These are phyloP conservation scores for Neckera pumila DNA, from an alignment of 225 moss, liverwort and hornwort genomes.

Conservation along the genomic window DNA sequence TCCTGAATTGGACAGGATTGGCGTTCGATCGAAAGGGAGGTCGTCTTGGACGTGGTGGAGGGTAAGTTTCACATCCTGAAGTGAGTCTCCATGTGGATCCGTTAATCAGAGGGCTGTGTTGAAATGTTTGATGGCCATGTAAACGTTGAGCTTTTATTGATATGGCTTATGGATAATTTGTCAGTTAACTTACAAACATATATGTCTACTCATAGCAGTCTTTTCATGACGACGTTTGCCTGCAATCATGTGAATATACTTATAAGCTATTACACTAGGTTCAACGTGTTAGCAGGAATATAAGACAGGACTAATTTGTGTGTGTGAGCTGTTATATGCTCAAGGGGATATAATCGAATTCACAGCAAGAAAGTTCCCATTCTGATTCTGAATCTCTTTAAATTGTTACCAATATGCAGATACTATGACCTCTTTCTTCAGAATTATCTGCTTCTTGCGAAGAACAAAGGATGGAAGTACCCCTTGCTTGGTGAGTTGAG, in stretches of 20 bases:
- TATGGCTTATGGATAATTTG: background rate
- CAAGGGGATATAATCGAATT: background rate
- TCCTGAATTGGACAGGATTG: slow-evolving; percentile 49
- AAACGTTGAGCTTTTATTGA: background rate
- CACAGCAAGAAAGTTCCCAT: background rate
- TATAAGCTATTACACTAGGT: background rate
- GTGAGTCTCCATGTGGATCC: background rate
- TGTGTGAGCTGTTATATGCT: background rate
- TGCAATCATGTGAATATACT: background rate
- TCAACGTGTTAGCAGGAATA: background rate
- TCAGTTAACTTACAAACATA: background rate
- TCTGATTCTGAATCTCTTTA: background rate
- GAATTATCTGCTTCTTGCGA: slow-evolving; percentile 66
- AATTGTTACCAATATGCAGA: slow-evolving; percentile 20
- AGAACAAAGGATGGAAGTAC: slow-evolving; percentile 71
- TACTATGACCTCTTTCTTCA: slow-evolving; percentile 92
- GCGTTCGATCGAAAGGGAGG: slow-evolving; percentile 75
- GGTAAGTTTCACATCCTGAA: slow-evolving; percentile 33
- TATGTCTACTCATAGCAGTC: background rate
- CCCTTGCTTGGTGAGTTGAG: slow-evolving; percentile 74
- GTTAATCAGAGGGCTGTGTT: background rate
- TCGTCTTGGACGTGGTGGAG: slow-evolving; percentile 97
- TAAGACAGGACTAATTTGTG: background rate
- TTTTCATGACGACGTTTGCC: background rate
- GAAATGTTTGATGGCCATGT: background rate